Percentiles rank a stretch among this genome's conserved stretches.
Evolutionary conservation across 805 yeast genomes (phyloP).

Genomic region (Isabelozyma heimii): DNA sequence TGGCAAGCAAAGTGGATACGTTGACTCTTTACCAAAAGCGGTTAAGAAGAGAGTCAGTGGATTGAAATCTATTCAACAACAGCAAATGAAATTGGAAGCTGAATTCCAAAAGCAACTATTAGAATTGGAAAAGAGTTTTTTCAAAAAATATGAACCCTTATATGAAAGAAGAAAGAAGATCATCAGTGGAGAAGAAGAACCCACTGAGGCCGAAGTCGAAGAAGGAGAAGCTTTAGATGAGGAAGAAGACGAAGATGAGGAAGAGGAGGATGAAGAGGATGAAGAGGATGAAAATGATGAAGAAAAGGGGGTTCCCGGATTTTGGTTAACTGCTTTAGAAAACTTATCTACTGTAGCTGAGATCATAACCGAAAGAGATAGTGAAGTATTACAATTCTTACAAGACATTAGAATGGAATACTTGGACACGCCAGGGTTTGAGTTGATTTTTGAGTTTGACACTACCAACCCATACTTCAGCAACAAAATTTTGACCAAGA

Average conservation of each 20-base stretch:
- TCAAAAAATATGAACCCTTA: constrained; percentile 69
- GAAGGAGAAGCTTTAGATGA: constrained; percentile 73
- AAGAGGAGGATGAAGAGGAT: constrained; percentile 37
- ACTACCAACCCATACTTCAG: constrained; percentile 72
- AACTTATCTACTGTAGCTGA: constrained; percentile 80
- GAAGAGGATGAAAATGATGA: constrained; percentile 42
- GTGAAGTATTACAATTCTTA: constrained; percentile 72
- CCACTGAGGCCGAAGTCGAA: constrained; percentile 73
- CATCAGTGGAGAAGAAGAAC: constrained; percentile 71
- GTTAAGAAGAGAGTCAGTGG: constrained; percentile 79
- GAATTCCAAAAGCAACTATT: constrained; percentile 88
- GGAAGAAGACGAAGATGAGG: constrained; percentile 44
- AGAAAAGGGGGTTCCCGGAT: constrained; percentile 80
- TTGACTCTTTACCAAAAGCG: constrained; percentile 66
- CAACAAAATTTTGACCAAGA: constrained; percentile 71
- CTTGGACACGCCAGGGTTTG: constrained; percentile 83
- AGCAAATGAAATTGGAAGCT: constrained; percentile 80
- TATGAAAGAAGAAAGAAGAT: constrained; percentile 71
- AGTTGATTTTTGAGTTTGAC: constrained; percentile 75
- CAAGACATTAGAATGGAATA: constrained; percentile 75
- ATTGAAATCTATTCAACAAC: constrained; percentile 75
- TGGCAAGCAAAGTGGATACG: constrained; percentile 85
- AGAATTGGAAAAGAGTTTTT: constrained; percentile 79
- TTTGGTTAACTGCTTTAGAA: constrained; percentile 95
- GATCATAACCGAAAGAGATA: constrained; percentile 85